Evolutionary conservation across 257 asterid species (phyloP).

Genomic region (Fraxinus excelsior): DNA sequence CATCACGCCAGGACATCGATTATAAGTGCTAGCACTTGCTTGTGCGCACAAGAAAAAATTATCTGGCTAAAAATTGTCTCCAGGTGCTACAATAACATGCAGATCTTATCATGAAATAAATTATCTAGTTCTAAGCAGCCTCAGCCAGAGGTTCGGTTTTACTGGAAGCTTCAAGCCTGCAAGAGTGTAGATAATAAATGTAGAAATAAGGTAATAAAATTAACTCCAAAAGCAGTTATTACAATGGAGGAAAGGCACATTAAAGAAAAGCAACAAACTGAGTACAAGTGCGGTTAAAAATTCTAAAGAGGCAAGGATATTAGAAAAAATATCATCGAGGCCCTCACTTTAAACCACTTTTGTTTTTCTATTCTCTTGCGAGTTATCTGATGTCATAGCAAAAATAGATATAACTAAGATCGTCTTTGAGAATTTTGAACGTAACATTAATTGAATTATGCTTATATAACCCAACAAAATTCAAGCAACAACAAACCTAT

Average conservation of each 20-base stretch:
- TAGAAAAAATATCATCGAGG: not conserved
- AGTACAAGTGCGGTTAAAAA: not conserved
- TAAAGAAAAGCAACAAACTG: not conserved
- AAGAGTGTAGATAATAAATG: conserved; percentile 18
- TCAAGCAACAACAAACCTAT: not conserved
- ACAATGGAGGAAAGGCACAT: not conserved
- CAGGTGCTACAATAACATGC: not conserved
- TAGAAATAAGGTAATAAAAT: not conserved
- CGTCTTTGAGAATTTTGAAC: not conserved
- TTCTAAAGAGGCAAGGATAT: not conserved
- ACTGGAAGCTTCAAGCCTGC: conserved; percentile 64
- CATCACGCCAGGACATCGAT: not conserved
- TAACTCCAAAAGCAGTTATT: not conserved
- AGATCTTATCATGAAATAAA: conserved; percentile 1
- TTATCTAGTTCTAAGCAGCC: conserved; percentile 46
- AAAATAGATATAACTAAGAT: not conserved
- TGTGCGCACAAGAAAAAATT: not conserved
- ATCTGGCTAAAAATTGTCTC: not conserved
- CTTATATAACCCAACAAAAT: not conserved
- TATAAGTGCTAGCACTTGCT: not conserved
- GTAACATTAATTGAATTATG: not conserved
- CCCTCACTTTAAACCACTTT: too few relatives aligned
- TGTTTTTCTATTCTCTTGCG: too few relatives aligned
- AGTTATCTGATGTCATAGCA: too few relatives aligned
- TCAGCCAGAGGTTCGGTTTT: conserved; percentile 52